Base-by-base conservation (phyloP, 2,329 filamentous ascomycete species). In the Ceratocystis destructans region DNA sequence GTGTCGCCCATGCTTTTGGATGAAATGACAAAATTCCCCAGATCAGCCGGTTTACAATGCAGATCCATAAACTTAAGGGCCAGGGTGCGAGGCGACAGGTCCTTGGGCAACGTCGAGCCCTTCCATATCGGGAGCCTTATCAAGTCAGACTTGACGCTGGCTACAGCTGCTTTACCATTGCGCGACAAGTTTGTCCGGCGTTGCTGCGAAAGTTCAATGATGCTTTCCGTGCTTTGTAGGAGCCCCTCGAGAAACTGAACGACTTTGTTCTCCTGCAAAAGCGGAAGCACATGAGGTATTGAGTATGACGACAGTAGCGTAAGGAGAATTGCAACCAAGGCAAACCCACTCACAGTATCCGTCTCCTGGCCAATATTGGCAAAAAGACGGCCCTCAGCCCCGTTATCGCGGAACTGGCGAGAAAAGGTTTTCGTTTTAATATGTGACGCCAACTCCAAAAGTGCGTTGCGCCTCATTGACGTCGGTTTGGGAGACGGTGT, bases 361-460 rank as follows among this genome's bases (percentile, higher is more conserved):
- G 79, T 75, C 71, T 87, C 83, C 62, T 79, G 77, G 0, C 79
- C 80, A 8, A 88, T 78, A 53, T 83, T 81, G 57, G 82, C 79
- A 64, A 90, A 82, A 17, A 96, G 78, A 37, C 82, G 82, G 65
- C 85, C 81, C 69, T 90, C 88, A 66, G 88, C 83, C 5, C 85
- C 84, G 70, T 90, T 86, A 69, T 91, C 86, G 22, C 88, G 80
- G 71, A 96, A 91, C 69, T 88, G 86, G 20, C 80, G 79, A 33
- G 83, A 77, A 70, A 89, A 91, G 0, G 78, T 78, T 71, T 85
- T 85, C 62, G 86, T 78, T 62, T 81, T 80, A 53, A 87, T 77
- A 70, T 83, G 85, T 57, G 80, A 78, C 1, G 80, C 80, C 53
- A 87, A 73, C 69, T 87, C 84, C 3, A 87, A 74, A 53, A 87